Conservation (phyloP, 176 grass and related monocot genomes). For the Urochloa ruziziensis region DNA sequence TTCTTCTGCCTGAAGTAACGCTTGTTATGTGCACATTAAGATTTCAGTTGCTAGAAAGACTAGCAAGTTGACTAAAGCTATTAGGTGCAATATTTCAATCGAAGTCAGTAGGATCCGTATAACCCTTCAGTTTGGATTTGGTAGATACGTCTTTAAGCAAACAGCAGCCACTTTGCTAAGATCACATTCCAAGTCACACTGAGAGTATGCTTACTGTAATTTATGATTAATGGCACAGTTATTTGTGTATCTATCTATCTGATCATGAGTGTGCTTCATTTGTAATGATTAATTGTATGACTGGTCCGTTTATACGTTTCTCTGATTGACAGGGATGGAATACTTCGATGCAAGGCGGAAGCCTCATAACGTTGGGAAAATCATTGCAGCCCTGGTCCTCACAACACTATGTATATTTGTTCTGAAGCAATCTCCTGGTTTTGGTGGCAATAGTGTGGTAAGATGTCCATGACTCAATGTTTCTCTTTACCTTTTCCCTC, state of each 20-base stretch:
- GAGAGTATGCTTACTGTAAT: slow-evolving; percentile 4
- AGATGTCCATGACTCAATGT: slow-evolving; percentile 38
- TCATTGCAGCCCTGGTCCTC: slow-evolving; percentile 58
- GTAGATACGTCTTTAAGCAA: slow-evolving; percentile 36
- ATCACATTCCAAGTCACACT: slow-evolving; percentile 22
- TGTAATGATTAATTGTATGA: slow-evolving; percentile 36
- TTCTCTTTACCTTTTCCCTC: slow-evolving; percentile 34
- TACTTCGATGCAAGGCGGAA: slow-evolving; percentile 87
- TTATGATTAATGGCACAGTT: not conserved
- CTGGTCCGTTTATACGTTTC: slow-evolving; percentile 28
- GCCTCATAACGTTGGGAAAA: slow-evolving; percentile 75
- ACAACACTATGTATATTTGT: slow-evolving; percentile 84
- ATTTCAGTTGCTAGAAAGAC: slow-evolving; percentile 30
- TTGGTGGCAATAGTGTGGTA: slow-evolving; percentile 76
- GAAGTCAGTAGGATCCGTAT: slow-evolving; percentile 33
- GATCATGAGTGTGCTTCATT: slow-evolving; percentile 18
- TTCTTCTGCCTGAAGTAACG: slow-evolving; percentile 46
- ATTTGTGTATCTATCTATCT: slow-evolving; percentile 28
- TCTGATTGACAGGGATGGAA: slow-evolving; percentile 74
- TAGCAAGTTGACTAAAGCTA: slow-evolving; percentile 36
- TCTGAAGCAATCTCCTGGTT: slow-evolving; percentile 94
- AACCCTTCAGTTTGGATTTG: not conserved
- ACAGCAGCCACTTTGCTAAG: slow-evolving; percentile 5
- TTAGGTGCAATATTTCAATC: slow-evolving; percentile 47
- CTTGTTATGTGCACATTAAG: slow-evolving; percentile 30